A percentile compares a stretch with the other conserved stretches of the same genome.
phyloP scores from a whole-genome alignment of 1,284 basidiomycete genomes.

The Moniliophthora roreri region DNA sequence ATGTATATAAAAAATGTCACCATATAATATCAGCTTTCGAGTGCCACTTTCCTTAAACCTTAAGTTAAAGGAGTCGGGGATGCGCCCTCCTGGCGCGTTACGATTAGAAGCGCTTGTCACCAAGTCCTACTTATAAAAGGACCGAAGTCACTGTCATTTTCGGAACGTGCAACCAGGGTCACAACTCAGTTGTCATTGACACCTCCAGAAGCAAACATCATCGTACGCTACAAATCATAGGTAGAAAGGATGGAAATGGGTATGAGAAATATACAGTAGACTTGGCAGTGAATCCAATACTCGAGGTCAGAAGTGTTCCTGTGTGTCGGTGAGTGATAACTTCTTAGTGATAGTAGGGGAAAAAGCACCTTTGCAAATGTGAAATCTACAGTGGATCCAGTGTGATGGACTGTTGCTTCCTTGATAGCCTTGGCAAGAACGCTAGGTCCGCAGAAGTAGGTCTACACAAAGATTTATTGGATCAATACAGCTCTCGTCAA shows the following conservation, averaged over 20 bases:
- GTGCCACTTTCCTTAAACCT: no score
- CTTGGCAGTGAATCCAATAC: neutral
- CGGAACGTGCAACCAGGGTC: neutral
- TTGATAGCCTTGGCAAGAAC: conserved; percentile 74
- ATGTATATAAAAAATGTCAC: no score
- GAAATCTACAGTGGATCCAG: conserved; percentile 62
- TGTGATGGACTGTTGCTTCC: conserved; percentile 59
- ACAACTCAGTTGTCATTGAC: conserved; percentile 4
- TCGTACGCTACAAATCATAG: conserved; percentile 9
- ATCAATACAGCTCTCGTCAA: conserved; percentile 9
- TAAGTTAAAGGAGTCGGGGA: no score
- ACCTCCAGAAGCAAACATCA: neutral
- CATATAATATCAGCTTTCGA: no score
- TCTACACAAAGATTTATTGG: conserved; percentile 52
- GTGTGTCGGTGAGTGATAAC: neutral
- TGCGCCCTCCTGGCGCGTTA: no score
- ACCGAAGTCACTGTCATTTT: no score
- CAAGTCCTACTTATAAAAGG: no score
- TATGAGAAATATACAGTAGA: conserved; percentile 8
- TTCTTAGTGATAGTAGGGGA: neutral
- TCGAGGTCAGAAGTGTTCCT: conserved; percentile 62
- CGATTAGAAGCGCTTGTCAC: neutral
- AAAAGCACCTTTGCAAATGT: conserved; percentile 71
- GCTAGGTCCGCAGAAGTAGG: conserved; percentile 84
- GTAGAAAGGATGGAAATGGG: neutral